Conservation (phyloP, 2,329 filamentous ascomycete genomes). For the Ceratocystis albifundus region DNA sequence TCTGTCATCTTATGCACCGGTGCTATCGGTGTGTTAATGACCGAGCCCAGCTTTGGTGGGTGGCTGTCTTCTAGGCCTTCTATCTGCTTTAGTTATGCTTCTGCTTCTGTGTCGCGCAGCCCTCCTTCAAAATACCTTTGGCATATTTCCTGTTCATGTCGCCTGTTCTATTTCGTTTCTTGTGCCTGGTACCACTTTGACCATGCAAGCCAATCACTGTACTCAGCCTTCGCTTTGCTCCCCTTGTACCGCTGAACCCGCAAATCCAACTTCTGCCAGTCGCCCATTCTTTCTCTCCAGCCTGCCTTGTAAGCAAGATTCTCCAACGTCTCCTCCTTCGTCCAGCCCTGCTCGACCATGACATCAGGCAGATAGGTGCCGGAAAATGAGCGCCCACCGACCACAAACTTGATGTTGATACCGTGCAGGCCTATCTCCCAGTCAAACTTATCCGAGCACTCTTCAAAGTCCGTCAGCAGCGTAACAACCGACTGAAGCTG, state of each 20-base stretch:
- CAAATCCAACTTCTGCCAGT: constrained; percentile 70
- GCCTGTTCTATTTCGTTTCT: neutral
- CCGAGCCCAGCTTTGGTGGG: neutral
- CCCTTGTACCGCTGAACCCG: constrained; percentile 79
- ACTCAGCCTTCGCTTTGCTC: constrained; percentile 59
- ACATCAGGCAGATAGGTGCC: constrained; percentile 91
- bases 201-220: constrained; percentile 68
- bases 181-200: constrained; percentile 53
- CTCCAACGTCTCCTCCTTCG: constrained; percentile 77
- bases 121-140: neutral
- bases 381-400: constrained; percentile 61
- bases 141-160: neutral
- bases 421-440: constrained; percentile 84
- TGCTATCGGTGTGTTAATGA: too few relatives aligned
- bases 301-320: constrained; percentile 92
- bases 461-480: constrained; percentile 75
- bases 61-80: neutral
- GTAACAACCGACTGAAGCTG: constrained; percentile 58
- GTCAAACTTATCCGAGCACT: constrained; percentile 59
- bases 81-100: neutral
- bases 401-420: constrained; percentile 71
- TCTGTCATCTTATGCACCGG: too few relatives aligned
- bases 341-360: constrained; percentile 86
- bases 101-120: constrained; percentile 10
- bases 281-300: constrained; percentile 68